Evolutionary conservation across 163 green algal species (phyloP).

Genomic region (Scenedesmus sp.): DNA sequence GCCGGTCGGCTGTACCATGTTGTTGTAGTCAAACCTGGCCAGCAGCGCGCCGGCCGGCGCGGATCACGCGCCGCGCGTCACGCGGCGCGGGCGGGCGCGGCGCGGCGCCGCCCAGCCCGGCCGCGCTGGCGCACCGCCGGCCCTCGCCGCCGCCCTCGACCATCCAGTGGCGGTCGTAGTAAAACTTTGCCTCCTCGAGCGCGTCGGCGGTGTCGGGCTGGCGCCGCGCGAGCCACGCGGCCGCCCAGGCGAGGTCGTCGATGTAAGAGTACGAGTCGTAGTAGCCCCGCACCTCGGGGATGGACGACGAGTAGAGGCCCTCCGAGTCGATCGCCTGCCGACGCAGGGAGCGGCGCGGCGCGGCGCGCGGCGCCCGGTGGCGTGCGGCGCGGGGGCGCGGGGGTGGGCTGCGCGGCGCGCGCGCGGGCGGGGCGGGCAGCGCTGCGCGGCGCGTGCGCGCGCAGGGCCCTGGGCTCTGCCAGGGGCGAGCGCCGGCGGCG

Average conservation of each 20-base stretch:
- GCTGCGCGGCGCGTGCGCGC: too few relatives aligned
- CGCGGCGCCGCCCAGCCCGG: neutral
- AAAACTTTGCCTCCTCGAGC: slow-evolving; percentile 23
- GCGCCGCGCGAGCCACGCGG: slow-evolving; percentile 59
- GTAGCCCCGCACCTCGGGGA: slow-evolving; percentile 34
- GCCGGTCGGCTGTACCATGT: slow-evolving; percentile 47
- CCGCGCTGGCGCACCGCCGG: slow-evolving; percentile 7
- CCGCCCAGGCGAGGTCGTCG: slow-evolving; percentile 69
- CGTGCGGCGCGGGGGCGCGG: neutral
- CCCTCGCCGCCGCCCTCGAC: slow-evolving; percentile 40
- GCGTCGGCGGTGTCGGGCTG: slow-evolving; percentile 36
- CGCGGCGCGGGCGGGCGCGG: too few relatives aligned
- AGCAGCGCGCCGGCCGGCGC: too few relatives aligned
- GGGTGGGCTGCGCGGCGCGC: neutral
- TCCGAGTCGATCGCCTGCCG: slow-evolving; percentile 23
- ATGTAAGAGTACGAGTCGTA: slow-evolving; percentile 60
- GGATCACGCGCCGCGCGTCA: neutral
- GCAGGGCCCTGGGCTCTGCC: too few relatives aligned
- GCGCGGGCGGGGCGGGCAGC: too few relatives aligned
- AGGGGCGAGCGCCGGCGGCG: too few relatives aligned
- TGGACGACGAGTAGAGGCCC: slow-evolving; percentile 62
- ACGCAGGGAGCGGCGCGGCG: neutral
- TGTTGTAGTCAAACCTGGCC: slow-evolving; percentile 57
- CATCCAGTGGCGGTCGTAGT: slow-evolving; percentile 27
- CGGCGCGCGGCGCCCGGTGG: too few relatives aligned